These are phyloP conservation scores for Piper longum DNA, from an alignment of 164 flowering plant species.

Conservation along the genomic window DNA sequence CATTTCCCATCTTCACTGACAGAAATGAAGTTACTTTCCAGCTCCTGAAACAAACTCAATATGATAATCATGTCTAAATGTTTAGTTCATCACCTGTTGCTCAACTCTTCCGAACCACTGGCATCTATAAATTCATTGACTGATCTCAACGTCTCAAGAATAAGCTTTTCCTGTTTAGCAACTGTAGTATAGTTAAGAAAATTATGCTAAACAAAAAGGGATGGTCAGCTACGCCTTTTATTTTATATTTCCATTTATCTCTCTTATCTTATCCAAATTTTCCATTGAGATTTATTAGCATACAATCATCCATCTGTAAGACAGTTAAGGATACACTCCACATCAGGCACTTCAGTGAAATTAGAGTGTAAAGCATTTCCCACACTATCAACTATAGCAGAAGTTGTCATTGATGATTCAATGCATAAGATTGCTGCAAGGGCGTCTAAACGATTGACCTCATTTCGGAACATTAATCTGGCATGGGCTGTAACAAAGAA, in stretches of 20 bases:
- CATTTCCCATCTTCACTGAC: conserved; percentile 27
- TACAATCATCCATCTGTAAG: too few relatives aligned
- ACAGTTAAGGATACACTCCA: conserved; percentile 73
- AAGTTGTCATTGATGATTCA: conserved; percentile 95
- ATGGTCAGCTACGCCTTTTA: too few relatives aligned
- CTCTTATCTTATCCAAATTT: not conserved
- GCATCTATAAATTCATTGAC: conserved; percentile 26
- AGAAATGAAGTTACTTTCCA: not conserved
- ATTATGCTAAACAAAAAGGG: not conserved
- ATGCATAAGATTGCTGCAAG: conserved; percentile 85
- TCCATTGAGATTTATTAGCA: not conserved
- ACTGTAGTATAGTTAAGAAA: conserved; percentile 39
- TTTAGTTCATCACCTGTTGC: conserved; percentile 1
- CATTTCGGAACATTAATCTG: conserved; percentile 89
- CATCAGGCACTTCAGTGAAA: conserved; percentile 77
- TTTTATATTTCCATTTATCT: too few relatives aligned
- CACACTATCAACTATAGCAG: conserved; percentile 76
- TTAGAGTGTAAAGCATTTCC: conserved; percentile 95
- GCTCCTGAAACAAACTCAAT: not conserved
- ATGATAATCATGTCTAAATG: not conserved
- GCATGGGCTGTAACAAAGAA: conserved; percentile 64
- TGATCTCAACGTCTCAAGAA: conserved; percentile 51
- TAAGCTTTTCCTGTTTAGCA: conserved; percentile 69
- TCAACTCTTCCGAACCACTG: conserved; percentile 12
- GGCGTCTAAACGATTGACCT: conserved; percentile 76